Evolutionary conservation across 495 filamentous ascomycete species (phyloP).

Genomic region (Xylaria palmicola): DNA sequence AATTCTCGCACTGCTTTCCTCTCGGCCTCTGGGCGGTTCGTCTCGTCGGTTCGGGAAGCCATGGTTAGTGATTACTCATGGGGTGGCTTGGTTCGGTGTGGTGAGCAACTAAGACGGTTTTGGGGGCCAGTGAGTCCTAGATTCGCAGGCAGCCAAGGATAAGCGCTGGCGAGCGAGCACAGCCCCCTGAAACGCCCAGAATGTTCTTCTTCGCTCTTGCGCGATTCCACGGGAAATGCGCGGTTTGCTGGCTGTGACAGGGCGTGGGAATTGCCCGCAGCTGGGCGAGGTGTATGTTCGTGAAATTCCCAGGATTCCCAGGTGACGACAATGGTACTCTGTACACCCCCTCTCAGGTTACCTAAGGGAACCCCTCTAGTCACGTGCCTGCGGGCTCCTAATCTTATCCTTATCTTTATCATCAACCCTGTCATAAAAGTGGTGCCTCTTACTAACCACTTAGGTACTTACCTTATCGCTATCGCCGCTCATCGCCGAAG

Average conservation of each 20-base stretch:
- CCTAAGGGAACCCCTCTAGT: too few species aligned
- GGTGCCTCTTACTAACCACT: too few species aligned
- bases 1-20: neutral
- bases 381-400: too few species aligned
- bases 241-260: neutral
- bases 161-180: too few species aligned
- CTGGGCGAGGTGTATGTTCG: neutral
- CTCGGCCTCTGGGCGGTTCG: neutral
- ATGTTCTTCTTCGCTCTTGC: neutral
- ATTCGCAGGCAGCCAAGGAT: too few species aligned
- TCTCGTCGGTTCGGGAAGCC: neutral
- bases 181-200: neutral
- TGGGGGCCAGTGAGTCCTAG: neutral
- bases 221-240: neutral
- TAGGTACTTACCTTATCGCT: too few species aligned
- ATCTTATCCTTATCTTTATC: too few species aligned
- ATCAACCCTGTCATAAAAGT: too few species aligned
- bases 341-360: too few species aligned
- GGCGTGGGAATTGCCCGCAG: neutral
- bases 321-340: too few species aligned
- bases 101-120: neutral
- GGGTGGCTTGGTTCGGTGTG: slow-evolving; percentile 5
- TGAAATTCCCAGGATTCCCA: too few species aligned
- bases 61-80: neutral
- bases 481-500: too few species aligned